Evolutionary conservation across 176 grass and related monocot species (phyloP), one percentile per base, ranked within the genome.

Genomic region (Carex cristatella): DNA sequence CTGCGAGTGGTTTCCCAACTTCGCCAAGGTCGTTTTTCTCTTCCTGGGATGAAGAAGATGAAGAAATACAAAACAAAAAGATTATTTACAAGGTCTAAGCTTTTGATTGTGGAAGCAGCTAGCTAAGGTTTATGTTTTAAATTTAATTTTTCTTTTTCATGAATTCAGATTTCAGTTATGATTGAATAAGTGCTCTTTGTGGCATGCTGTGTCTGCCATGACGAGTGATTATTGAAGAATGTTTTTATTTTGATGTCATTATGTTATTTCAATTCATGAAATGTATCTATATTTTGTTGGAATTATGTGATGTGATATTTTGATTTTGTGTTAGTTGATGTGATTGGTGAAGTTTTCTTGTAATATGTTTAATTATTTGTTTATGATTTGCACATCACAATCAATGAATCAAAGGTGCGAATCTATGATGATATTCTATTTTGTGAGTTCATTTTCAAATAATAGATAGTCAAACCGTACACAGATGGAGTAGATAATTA

Each of bases 151-250:
- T 11, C 64, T 15, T 70, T 69, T 59, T 51, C 81, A 63, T 83
- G 82, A 48, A 54, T 84, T 70, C 8, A 42, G 82, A 76, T 84
- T 67, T 79, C 38, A 27, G 35, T 86, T 18, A 14, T 32, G 27
- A 94, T 88, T 89, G 27, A 94, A 89, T 89, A 91, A 92, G 6
- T 63, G 87, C 85, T 95, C 83, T 87, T 58, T 89, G 90, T 95
- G 93, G 90, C 87, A 46, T 89, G 93, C 90, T 90, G 15, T 86
- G 40, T 94, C 93, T 92, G 75, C 90, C 90, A 92, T 89, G 90
- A 69, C 88, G 90, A 90, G 93, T 83, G 18, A 42, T 61, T 59
- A 48, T 44, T 66, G 66, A 76, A 18, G 73, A 44, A 9, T 37
- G 62, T 79, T 70, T 58, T 58, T 2, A 71, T 60, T 66, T 46